phyloP scores from a whole-genome alignment of 768 basidiomycete genomes.

The Xerocomellus dryophilus region DNA sequence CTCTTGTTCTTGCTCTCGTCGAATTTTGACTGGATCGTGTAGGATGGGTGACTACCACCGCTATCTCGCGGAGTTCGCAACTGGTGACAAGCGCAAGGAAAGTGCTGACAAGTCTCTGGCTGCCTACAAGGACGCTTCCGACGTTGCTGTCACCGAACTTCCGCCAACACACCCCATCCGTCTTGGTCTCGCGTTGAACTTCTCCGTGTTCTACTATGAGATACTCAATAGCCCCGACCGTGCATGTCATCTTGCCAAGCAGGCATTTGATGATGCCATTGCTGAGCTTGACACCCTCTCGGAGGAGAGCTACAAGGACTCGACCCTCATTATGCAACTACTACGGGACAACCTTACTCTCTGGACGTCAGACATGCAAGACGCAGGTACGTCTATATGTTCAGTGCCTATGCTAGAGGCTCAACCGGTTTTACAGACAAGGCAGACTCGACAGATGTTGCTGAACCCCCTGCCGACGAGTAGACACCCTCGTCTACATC shows the following conservation, averaged over 20 bases:
- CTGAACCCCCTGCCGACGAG: conserved; percentile 64
- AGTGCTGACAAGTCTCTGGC: conserved; percentile 96
- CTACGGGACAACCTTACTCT: conserved; percentile 96
- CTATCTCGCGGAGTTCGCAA: conserved; percentile 97
- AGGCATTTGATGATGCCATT: conserved; percentile 98
- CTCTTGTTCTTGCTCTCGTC: background rate
- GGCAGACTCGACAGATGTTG: conserved; percentile 69
- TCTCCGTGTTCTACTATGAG: conserved; percentile 99
- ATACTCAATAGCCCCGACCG: conserved; percentile 98
- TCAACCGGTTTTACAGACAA: conserved; percentile 52
- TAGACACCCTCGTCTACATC: conserved; percentile 38
- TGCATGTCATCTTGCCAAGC: conserved; percentile 98
- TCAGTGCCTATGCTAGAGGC: background rate
- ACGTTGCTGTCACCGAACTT: conserved; percentile 94
- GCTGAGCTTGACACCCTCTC: conserved; percentile 98
- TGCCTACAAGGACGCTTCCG: conserved; percentile 96
- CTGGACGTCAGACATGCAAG: conserved; percentile 99
- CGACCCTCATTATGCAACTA: conserved; percentile 95
- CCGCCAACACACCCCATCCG: conserved; percentile 97
- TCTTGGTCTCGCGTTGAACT: conserved; percentile 97
- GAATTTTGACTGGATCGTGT: conserved; percentile 13
- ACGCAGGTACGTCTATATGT: conserved; percentile 61
- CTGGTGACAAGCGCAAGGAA: conserved; percentile 95
- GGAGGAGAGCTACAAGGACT: conserved; percentile 99
- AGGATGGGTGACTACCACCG: conserved; percentile 99